Evolutionary conservation across 257 asterid species (phyloP).

Genomic region (Capsicum chinense): DNA sequence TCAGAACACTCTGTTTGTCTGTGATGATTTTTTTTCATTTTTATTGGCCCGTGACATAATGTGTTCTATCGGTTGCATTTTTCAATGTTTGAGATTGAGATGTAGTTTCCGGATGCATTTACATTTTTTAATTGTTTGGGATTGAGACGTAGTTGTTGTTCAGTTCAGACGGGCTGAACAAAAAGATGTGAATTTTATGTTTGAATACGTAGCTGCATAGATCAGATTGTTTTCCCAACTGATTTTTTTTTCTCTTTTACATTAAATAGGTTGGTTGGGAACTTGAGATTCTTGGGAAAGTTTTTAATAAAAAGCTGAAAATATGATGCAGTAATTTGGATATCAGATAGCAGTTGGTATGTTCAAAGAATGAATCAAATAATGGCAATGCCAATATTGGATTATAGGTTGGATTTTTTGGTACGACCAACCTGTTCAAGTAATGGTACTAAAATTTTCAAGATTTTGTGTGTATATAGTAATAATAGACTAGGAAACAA

Average conservation of each 20-base stretch:
- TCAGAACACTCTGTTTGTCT: background rate
- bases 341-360: slow-evolving; percentile 20
- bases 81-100: background rate
- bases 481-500: background rate
- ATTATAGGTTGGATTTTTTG: background rate
- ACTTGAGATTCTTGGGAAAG: background rate
- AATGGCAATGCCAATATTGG: slow-evolving; percentile 6
- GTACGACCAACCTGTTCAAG: background rate
- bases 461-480: background rate
- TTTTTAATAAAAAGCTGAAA: background rate
- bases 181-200: background rate
- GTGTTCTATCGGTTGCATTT: background rate
- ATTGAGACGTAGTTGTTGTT: background rate
- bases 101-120: background rate
- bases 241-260: background rate
- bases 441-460: slow-evolving; percentile 6
- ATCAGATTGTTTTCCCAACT: background rate
- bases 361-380: background rate
- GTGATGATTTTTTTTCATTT: background rate
- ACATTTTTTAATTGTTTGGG: background rate
- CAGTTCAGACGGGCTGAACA: background rate
- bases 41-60: background rate
- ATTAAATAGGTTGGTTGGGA: slow-evolving; percentile 27
- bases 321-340: background rate
- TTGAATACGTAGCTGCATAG: background rate